Conservation (phyloP, 371 early-diverging fungal species). For the Chytridium lagenaria region DNA sequence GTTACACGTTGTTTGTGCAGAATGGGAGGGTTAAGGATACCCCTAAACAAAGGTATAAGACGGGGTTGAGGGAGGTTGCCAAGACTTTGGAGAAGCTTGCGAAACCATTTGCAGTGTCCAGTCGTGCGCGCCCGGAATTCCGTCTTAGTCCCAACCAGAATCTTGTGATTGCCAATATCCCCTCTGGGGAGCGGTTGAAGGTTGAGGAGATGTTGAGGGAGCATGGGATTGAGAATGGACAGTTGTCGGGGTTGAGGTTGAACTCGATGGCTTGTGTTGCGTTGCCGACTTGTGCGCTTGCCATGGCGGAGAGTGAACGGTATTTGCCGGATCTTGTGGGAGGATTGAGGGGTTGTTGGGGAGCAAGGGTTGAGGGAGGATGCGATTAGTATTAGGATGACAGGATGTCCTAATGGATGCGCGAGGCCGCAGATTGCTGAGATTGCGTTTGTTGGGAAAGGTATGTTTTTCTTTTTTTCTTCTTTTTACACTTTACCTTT, state of each 20-base stretch:
- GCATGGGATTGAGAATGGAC: constrained; percentile 82
- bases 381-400: constrained; percentile 93
- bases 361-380: constrained; percentile 82
- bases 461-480: too few species aligned
- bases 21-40: constrained; percentile 91
- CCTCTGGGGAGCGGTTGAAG: constrained; percentile 69
- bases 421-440: constrained; percentile 92
- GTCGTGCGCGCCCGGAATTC: constrained; percentile 75
- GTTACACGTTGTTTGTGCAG: constrained; percentile 88
- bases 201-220: constrained; percentile 75
- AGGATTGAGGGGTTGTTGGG: constrained; percentile 77
- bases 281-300: constrained; percentile 90
- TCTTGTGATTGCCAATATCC: constrained; percentile 79
- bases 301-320: constrained; percentile 96
- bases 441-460: constrained; percentile 79
- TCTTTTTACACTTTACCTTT: too few species aligned
- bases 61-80: constrained; percentile 82
- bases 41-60: constrained; percentile 76
- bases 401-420: constrained; percentile 96
- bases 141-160: constrained; percentile 92
- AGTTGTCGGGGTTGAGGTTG: constrained; percentile 78
- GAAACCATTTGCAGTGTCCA: constrained; percentile 33
- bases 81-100: constrained; percentile 12
- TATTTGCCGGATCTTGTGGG: constrained; percentile 85
- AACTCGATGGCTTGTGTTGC: constrained; percentile 95